phyloP scores from a whole-genome alignment of 75 land plant genomes.

The Cryptomeria japonica region DNA sequence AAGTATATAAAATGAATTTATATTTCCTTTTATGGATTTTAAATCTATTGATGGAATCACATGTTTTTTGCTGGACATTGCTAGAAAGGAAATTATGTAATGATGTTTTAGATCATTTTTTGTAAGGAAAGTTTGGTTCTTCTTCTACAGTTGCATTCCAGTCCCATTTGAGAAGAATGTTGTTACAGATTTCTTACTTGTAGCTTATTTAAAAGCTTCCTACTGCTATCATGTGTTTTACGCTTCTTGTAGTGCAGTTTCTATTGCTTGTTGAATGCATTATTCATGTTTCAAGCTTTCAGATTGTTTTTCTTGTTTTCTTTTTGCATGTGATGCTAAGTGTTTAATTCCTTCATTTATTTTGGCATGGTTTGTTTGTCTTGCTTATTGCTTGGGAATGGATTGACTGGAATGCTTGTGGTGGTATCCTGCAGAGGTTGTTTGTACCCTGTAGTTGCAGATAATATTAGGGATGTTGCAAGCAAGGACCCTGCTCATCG shows the following conservation, averaged over 20 bases:
- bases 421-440: slow-evolving; percentile 35
- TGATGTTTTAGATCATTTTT: neutral
- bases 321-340: neutral
- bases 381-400: slow-evolving; percentile 32
- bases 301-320: neutral
- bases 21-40: neutral
- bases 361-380: slow-evolving; percentile 19
- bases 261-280: neutral
- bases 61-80: neutral
- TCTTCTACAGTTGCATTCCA: neutral
- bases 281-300: neutral
- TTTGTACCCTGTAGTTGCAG: slow-evolving; percentile 73
- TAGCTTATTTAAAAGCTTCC: neutral
- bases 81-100: neutral
- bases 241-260: neutral
- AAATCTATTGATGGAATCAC: neutral
- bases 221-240: neutral
- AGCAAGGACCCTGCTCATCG: slow-evolving; percentile 85
- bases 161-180: neutral
- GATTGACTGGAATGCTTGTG: slow-evolving; percentile 50
- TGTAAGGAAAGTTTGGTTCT: neutral
- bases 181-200: neutral
- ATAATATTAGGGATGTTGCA: slow-evolving; percentile 58
- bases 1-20: neutral
- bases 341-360: neutral